Conservation (phyloP, 164 flowering plant species). For the Chloranthus sessilifolius region DNA sequence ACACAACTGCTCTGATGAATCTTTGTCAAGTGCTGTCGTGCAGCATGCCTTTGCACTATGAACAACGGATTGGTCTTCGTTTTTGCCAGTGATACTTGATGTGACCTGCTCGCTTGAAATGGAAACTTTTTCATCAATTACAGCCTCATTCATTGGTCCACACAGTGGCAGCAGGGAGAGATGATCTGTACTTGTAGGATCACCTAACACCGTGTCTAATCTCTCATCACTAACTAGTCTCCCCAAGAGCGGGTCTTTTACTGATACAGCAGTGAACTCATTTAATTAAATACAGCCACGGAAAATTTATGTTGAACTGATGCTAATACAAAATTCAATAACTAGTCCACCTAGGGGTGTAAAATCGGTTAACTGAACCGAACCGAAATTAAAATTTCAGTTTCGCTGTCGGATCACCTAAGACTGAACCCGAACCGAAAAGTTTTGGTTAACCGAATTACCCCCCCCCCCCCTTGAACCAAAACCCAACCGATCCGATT, state of each 20-base stretch:
- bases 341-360: too few species aligned
- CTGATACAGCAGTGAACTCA: slow-evolving; percentile 7
- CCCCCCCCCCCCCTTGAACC: too few species aligned
- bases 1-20: slow-evolving; percentile 5
- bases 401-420: too few species aligned
- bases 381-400: too few species aligned
- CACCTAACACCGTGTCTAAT: slow-evolving; percentile 8
- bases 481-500: too few species aligned
- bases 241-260: slow-evolving; percentile 10
- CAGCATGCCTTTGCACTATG: slow-evolving; percentile 6
- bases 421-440: too few species aligned
- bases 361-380: too few species aligned
- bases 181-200: background rate
- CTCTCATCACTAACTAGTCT: slow-evolving; percentile 6
- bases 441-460: too few species aligned
- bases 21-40: slow-evolving; percentile 1
- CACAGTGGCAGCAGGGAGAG: slow-evolving; percentile 1
- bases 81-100: slow-evolving; percentile 2
- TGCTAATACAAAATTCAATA: too few species aligned
- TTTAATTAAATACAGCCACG: too few species aligned
- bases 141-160: slow-evolving; percentile 7
- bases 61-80: slow-evolving; percentile 3
- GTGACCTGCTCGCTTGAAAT: slow-evolving; percentile 6
- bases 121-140: slow-evolving; percentile 3
- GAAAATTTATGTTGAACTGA: too few species aligned